Evolutionary conservation across 441 rosid species (phyloP).

Genomic region (Iberis amara): DNA sequence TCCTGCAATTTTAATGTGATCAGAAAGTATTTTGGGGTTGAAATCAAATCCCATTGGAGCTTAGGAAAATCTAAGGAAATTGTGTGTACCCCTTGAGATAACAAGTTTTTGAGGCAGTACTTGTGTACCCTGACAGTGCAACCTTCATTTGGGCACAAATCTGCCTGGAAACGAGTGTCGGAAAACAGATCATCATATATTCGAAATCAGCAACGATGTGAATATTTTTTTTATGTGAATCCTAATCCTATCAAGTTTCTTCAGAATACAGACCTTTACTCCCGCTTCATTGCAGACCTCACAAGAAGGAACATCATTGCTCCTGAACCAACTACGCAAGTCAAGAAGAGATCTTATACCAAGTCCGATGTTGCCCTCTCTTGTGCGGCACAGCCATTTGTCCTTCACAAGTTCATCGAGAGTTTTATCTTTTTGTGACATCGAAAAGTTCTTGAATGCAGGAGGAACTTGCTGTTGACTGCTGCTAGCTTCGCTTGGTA

Average conservation of each 20-base stretch:
- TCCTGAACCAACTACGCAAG: constrained; percentile 70
- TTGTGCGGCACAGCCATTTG: constrained; percentile 59
- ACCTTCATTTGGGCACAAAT: constrained; percentile 53
- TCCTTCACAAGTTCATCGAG: constrained; percentile 60
- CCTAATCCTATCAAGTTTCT: neutral
- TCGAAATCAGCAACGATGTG: neutral
- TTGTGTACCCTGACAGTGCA: constrained; percentile 62
- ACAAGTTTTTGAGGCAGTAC: constrained; percentile 60
- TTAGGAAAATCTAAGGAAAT: constrained; percentile 8
- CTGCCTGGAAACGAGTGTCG: constrained; percentile 46
- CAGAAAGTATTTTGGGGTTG: neutral
- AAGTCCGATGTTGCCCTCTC: constrained; percentile 62
- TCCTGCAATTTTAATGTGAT: constrained; percentile 37
- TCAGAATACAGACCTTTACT: constrained; percentile 48
- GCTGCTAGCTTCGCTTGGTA: constrained; percentile 33
- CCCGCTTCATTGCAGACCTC: constrained; percentile 89
- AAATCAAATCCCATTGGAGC: neutral
- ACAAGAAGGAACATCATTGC: constrained; percentile 64
- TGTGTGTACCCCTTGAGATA: constrained; percentile 43
- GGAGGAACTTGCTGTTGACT: constrained; percentile 46
- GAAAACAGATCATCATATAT: constrained; percentile 22
- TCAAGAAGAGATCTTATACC: constrained; percentile 82
- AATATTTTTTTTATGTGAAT: neutral
- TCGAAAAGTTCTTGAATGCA: constrained; percentile 69
- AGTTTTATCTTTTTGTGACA: constrained; percentile 79